Conservation (phyloP, 2,329 filamentous ascomycete genomes). For the Nigrospora osmanthi region DNA sequence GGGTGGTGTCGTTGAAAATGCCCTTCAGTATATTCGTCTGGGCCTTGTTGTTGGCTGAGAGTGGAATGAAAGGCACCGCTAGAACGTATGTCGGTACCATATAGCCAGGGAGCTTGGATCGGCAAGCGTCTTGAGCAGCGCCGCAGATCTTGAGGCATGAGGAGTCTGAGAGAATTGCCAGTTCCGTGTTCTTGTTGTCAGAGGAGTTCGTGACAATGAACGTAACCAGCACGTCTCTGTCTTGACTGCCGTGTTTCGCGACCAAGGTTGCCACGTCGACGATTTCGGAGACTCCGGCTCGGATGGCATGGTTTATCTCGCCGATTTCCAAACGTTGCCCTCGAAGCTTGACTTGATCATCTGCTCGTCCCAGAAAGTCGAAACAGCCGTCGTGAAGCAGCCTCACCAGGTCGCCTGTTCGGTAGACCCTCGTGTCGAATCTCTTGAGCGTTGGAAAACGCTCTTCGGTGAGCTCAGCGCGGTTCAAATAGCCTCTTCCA, state of each 20-base stretch:
- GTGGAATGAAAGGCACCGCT: conserved; percentile 61
- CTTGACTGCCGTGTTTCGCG: conserved; percentile 57
- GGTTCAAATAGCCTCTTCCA: conserved; percentile 81
- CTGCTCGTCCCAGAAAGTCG: conserved; percentile 78
- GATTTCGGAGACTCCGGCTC: conserved; percentile 46
- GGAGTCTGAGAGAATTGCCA: not conserved
- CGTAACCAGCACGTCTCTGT: conserved; percentile 76
- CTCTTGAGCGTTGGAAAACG: conserved; percentile 60
- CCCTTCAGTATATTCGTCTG: conserved; percentile 62
- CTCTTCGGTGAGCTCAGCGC: conserved; percentile 67
- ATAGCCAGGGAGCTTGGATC: conserved; percentile 64
- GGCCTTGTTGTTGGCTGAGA: conserved; percentile 86
- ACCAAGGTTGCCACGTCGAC: conserved; percentile 72
- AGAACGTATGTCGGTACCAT: conserved; percentile 89
- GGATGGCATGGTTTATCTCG: conserved; percentile 83
- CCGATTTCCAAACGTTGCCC: conserved; percentile 84
- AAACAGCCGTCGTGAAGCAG: conserved; percentile 75
- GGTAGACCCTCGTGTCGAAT: conserved; percentile 61
- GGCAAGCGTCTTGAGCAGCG: conserved; percentile 54
- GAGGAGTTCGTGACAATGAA: conserved; percentile 48
- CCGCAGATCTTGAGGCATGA: not conserved
- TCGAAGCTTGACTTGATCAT: conserved; percentile 87
- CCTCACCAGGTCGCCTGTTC: conserved; percentile 82
- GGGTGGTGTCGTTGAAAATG: conserved; percentile 55
- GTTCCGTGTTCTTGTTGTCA: not conserved